These are phyloP conservation scores for Stachybotrys echinatus DNA, from an alignment of 2,329 filamentous ascomycete genomes.

Conservation along the genomic window DNA sequence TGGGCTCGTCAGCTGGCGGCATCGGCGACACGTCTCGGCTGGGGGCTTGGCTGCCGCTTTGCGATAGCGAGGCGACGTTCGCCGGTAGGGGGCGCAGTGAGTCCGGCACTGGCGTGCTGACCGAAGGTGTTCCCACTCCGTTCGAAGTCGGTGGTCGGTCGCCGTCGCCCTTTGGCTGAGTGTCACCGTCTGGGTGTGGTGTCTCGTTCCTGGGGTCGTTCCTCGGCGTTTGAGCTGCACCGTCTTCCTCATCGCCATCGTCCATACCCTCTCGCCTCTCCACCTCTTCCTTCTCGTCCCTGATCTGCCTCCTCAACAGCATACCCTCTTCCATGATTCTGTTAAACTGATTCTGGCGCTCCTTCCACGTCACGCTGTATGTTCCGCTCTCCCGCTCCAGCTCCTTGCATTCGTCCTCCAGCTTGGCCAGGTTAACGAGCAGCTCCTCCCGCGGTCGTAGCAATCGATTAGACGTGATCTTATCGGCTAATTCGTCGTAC, in stretches of 20 bases:
- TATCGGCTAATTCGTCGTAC: slow-evolving; percentile 84
- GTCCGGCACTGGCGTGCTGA: slow-evolving; percentile 21
- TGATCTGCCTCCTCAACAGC: slow-evolving; percentile 76
- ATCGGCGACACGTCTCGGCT: slow-evolving; percentile 22
- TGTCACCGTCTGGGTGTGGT: slow-evolving; percentile 39
- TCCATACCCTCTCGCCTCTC: slow-evolving; percentile 81
- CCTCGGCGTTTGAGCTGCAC: slow-evolving; percentile 44
- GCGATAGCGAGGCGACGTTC: slow-evolving; percentile 12
- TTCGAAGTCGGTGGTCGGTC: slow-evolving; percentile 18
- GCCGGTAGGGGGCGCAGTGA: slow-evolving; percentile 14
- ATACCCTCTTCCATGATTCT: slow-evolving; percentile 88
- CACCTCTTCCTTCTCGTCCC: slow-evolving; percentile 93
- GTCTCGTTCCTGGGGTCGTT: slow-evolving; percentile 46
- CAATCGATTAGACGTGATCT: slow-evolving; percentile 76
- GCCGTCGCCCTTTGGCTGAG: slow-evolving; percentile 19
- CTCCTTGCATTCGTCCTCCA: slow-evolving; percentile 84
- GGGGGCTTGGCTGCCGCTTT: slow-evolving; percentile 19
- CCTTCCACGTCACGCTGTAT: slow-evolving; percentile 78
- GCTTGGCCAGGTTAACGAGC: slow-evolving; percentile 67
- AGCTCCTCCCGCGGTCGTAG: slow-evolving; percentile 83
- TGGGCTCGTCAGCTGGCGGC: slow-evolving; percentile 20
- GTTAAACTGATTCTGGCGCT: slow-evolving; percentile 80
- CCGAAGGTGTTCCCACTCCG: slow-evolving; percentile 26
- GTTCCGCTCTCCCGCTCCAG: slow-evolving; percentile 78
- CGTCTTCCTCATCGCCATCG: slow-evolving; percentile 59